Conservation (phyloP, 1,284 basidiomycete genomes). For the Dichomitus squalens region DNA sequence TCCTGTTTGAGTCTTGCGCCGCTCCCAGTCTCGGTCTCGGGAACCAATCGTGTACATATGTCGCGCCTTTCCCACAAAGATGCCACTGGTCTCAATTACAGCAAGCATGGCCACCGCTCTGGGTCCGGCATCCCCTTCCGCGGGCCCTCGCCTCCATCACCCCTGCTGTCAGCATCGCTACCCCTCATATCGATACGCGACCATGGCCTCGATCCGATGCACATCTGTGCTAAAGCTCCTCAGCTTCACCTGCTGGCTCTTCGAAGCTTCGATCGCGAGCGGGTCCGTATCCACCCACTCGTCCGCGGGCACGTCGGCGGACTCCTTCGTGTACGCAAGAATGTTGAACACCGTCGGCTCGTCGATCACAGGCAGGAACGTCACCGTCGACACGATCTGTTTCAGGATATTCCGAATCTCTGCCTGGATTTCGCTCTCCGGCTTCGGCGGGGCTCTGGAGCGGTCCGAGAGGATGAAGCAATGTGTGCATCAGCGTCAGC, state of each 20-base stretch:
- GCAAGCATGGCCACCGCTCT: constrained; percentile 4
- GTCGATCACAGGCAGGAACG: constrained; percentile 93
- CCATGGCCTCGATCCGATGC: constrained; percentile 89
- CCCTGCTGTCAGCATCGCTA: constrained; percentile 26
- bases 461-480: background rate
- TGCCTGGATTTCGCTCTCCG: constrained; percentile 92
- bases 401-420: constrained; percentile 98
- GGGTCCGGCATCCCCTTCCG: constrained; percentile 16
- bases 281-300: constrained; percentile 97
- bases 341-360: constrained; percentile 97
- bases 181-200: constrained; percentile 79
- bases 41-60: constrained; percentile 19
- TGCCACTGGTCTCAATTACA: background rate
- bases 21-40: constrained; percentile 1
- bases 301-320: constrained; percentile 84
- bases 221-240: constrained; percentile 90
- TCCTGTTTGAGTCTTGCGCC: background rate
- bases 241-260: constrained; percentile 95
- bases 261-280: constrained; percentile 91
- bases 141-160: constrained; percentile 5
- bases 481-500: too few species aligned
- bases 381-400: constrained; percentile 96
- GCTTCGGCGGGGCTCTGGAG: constrained; percentile 56
- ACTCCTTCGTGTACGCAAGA: constrained; percentile 89
- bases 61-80: constrained; percentile 1